Evolutionary conservation across 345 rosid genomes (phyloP).

Genomic region (Trapa incisa): DNA sequence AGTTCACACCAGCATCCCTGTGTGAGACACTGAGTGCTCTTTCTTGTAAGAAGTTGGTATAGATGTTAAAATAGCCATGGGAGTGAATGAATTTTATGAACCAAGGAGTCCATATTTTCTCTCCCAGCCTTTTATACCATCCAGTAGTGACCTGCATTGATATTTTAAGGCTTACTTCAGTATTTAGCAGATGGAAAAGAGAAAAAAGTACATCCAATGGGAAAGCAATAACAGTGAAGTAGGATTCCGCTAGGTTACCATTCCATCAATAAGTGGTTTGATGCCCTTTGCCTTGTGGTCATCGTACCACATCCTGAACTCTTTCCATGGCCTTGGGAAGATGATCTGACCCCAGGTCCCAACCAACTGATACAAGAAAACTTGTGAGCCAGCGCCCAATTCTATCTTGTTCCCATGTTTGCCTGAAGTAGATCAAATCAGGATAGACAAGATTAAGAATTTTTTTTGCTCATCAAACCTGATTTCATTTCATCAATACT

Average conservation of each 20-base stretch:
- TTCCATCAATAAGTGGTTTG: conserved; percentile 84
- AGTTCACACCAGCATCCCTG: conserved; percentile 91
- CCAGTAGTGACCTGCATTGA: conserved; percentile 62
- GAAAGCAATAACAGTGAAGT: neutral
- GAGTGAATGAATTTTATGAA: conserved; percentile 73
- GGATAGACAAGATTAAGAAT: too few species aligned
- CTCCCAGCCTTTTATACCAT: conserved; percentile 90
- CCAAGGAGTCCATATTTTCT: conserved; percentile 98
- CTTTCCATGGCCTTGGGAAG: conserved; percentile 93
- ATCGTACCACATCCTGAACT: conserved; percentile 88
- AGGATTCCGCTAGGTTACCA: conserved; percentile 35
- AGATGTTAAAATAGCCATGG: conserved; percentile 74
- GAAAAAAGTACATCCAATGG: neutral
- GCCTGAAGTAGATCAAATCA: conserved; percentile 24
- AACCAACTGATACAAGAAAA: conserved; percentile 80
- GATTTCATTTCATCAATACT: too few species aligned
- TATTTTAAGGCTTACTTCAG: neutral
- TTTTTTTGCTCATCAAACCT: too few species aligned
- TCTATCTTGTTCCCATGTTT: conserved; percentile 69
- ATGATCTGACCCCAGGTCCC: conserved; percentile 99
- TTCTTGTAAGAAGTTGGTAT: conserved; percentile 53
- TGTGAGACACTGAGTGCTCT: conserved; percentile 80
- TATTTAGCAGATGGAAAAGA: conserved; percentile 2
- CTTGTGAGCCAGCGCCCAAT: conserved; percentile 34
- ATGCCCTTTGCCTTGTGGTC: conserved; percentile 60